Evolutionary conservation across 2,329 filamentous ascomycete species (phyloP).

Genomic region (Penicillium sp.): DNA sequence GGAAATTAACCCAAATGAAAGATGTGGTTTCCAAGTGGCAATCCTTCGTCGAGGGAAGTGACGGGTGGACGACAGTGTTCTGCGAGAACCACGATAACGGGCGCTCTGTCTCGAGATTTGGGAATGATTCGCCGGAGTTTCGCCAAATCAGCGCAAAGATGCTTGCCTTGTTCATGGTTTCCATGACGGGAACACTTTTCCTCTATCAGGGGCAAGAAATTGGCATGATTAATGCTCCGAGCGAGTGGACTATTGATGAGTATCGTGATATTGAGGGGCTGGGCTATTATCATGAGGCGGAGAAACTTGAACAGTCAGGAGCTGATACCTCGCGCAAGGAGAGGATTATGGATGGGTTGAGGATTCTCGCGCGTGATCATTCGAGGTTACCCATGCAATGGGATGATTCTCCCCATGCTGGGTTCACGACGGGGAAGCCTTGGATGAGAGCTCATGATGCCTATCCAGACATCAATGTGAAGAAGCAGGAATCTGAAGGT

Average conservation of each 20-base stretch:
- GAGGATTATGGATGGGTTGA: slow-evolving; percentile 56
- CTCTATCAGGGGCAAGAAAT: slow-evolving; percentile 67
- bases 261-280: slow-evolving; percentile 49
- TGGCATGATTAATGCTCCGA: slow-evolving; percentile 61
- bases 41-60: slow-evolving; percentile 46
- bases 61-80: slow-evolving; percentile 63
- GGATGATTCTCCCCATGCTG: slow-evolving; percentile 60
- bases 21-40: slow-evolving; percentile 55
- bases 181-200: slow-evolving; percentile 59
- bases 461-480: slow-evolving; percentile 43
- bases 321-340: slow-evolving; percentile 45
- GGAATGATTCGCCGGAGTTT: slow-evolving; percentile 52
- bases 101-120: slow-evolving; percentile 60
- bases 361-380: slow-evolving; percentile 63
- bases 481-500: slow-evolving; percentile 53
- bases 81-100: slow-evolving; percentile 68
- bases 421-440: slow-evolving; percentile 63
- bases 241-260: slow-evolving; percentile 53
- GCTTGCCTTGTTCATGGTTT: slow-evolving; percentile 55
- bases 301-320: slow-evolving; percentile 33
- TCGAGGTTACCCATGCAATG: slow-evolving; percentile 71
- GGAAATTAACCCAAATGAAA: slow-evolving; percentile 55
- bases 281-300: slow-evolving; percentile 52
- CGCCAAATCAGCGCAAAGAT: slow-evolving; percentile 57
- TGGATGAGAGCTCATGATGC: slow-evolving; percentile 68